Base-by-base conservation (phyloP, 2,329 filamentous ascomycete genomes). In the Talaromyces sp. region DNA sequence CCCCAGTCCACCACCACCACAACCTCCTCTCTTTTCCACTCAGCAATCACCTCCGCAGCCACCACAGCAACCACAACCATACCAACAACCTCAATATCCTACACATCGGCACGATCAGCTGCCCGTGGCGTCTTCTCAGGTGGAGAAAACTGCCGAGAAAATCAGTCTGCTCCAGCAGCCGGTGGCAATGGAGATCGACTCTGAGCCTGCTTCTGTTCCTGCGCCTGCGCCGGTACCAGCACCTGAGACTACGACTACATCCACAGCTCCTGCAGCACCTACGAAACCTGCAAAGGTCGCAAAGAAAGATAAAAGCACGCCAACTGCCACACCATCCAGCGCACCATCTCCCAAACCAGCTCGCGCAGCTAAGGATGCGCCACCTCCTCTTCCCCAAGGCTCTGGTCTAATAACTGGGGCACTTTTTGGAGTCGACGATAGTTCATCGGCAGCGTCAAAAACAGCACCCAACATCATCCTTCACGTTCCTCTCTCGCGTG, bases 401-500 rank as follows among this genome's bases (percentile, higher is more conserved):
- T 89, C 86, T 61, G 89, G 89, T 10, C 78, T 90, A 11, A 80
- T 90, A 13, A 86, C 86, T 41, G 87, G 85, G 67, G 85, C 85
- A 49, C 81, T 86, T 17, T 89, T 87, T 68, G 87, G 85, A 11
- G 81, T 83, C 7, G 80, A 83, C 56, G 74, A 76, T 47, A 73
- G 74, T n/a, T 78, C 78, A 56, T 81, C 78, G 56, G 74, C 73
- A 49, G 69, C 75, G 3, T 69, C 69, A 35, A 80, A 75, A 45
- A 73, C 82, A 65, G 86, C 86, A 2, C 93, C 88, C 47, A 96
- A 88, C 4, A 97, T 99, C 68, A 86, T 96, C 62, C 85, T 99
- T 19, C 89, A 90, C 63, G 89, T 99, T 65, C 88, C 91, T 0
- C 84, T 99, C 45, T 86, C 89, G 65, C 91, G 92, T 47, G 88